Base-by-base conservation (phyloP, 805 yeast genomes). In the Yarrowia sp. region DNA sequence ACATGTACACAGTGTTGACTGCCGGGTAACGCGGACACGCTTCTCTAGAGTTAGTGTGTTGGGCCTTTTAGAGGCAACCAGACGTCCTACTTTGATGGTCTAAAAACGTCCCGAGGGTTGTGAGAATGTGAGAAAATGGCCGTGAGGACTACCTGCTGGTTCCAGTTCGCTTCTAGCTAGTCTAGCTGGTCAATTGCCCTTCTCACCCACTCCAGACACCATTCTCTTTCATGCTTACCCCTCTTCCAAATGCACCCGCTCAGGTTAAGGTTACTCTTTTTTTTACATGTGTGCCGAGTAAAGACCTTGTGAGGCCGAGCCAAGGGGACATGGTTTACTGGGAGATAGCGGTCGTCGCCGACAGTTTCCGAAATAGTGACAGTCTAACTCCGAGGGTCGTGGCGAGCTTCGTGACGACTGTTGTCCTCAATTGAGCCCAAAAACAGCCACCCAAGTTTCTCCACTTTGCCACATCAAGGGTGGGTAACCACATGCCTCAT, bases 1-100 rank as follows among this genome's bases (percentile, higher is more conserved):
- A 51, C 59, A 51, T 35, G 59, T 51, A 51, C 40, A 51, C 61
- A 54, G 46, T 54, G 46, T 36, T 38, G 61, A 54, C 61, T 36
- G 46, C 61, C 61, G 61, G 61, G 61, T 54, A 54, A 54, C 14
- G 3, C 11, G 10, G 14, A 17, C 30, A 8, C 46, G 22, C 32
- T 43, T 11, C n/a, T 30, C 21, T 33, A 36, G 14, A 35, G 46
- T 38, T 51, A 51, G 61, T 26, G 61, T 38, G 61, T 54, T 54
- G 44, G 35, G 61, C 24, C 10, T 19, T n/a, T 44, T 16, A 24
- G 32, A 24, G 30, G 48, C 17, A 14, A 5, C 26, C n/a, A 12
- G 8, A 16, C 7, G 30, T 10, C 12, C 30, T 8, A 24, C 11
- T 22, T 19, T 11, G 11, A 30, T 5, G 32, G 48, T 24, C 30